These are phyloP conservation scores for Agapanthus africanus DNA, from an alignment of 106 monocot species.

Conservation along the genomic window DNA sequence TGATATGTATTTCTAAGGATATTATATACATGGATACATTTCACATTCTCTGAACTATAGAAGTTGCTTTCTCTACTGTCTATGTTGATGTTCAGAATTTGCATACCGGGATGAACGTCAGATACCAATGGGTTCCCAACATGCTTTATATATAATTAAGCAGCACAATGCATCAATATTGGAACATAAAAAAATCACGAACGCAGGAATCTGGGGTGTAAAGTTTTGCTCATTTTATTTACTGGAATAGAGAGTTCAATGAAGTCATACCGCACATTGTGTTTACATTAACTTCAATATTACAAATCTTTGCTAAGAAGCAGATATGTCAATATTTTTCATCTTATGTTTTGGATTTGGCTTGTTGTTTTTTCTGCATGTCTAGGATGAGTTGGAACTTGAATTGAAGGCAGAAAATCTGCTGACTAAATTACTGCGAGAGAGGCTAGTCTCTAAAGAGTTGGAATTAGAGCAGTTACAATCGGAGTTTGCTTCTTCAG, in stretches of 20 bases:
- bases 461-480: slow-evolving; percentile 58
- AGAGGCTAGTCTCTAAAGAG: slow-evolving; percentile 56
- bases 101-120: not conserved
- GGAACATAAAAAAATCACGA: not conserved
- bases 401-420: slow-evolving; percentile 66
- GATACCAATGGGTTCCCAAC: not conserved
- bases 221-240: not conserved
- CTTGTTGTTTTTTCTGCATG: slow-evolving; percentile 4
- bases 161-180: not conserved
- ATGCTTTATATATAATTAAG: not conserved
- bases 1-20: not conserved
- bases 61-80: not conserved
- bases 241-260: not conserved
- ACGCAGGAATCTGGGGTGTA: not conserved
- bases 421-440: slow-evolving; percentile 48
- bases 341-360: not conserved
- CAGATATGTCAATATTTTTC: not conserved
- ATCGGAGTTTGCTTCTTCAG: slow-evolving; percentile 54
- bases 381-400: slow-evolving; percentile 58
- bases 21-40: not conserved
- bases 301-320: not conserved
- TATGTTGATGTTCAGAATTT: not conserved
- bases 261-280: not conserved
- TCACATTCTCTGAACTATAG: not conserved
- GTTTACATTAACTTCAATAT: not conserved